Evolutionary conservation across 176 grass and related monocot genomes (phyloP).

Genomic region (Typha latifolia): DNA sequence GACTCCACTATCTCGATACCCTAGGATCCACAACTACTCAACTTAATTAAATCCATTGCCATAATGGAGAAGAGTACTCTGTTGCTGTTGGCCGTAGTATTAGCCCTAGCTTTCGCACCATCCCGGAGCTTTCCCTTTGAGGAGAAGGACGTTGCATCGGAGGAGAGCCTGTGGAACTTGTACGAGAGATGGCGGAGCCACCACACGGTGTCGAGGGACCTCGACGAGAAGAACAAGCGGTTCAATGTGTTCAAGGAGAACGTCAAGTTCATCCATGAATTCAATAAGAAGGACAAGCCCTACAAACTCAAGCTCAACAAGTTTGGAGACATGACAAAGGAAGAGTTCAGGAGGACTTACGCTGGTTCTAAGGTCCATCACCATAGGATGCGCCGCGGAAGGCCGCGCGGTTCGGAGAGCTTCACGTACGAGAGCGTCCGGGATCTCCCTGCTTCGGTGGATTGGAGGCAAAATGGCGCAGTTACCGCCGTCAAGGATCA

Average conservation of each 20-base stretch:
- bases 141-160: conserved; percentile 50
- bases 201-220: conserved; percentile 41
- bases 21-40: not conserved
- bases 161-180: conserved; percentile 57
- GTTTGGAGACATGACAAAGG: conserved; percentile 55
- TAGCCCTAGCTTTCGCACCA: conserved; percentile 1
- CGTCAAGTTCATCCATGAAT: conserved; percentile 59
- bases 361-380: conserved; percentile 32
- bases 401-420: conserved; percentile 1
- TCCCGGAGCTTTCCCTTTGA: conserved; percentile 30
- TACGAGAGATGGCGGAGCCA: conserved; percentile 61
- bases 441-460: conserved; percentile 32
- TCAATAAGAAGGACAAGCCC: conserved; percentile 46
- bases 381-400: conserved; percentile 8
- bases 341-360: conserved; percentile 48
- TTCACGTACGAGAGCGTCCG: conserved; percentile 40
- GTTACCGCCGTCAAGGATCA: conserved; percentile 63
- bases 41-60: not conserved
- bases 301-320: conserved; percentile 74
- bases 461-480: conserved; percentile 51
- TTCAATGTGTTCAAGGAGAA: conserved; percentile 67
- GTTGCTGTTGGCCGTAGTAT: conserved; percentile 8
- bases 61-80: conserved; percentile 10
- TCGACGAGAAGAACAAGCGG: conserved; percentile 49
- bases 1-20: not conserved